Base-by-base conservation (phyloP, 805 yeast species). In the Hanseniaspora taiwanica region DNA sequence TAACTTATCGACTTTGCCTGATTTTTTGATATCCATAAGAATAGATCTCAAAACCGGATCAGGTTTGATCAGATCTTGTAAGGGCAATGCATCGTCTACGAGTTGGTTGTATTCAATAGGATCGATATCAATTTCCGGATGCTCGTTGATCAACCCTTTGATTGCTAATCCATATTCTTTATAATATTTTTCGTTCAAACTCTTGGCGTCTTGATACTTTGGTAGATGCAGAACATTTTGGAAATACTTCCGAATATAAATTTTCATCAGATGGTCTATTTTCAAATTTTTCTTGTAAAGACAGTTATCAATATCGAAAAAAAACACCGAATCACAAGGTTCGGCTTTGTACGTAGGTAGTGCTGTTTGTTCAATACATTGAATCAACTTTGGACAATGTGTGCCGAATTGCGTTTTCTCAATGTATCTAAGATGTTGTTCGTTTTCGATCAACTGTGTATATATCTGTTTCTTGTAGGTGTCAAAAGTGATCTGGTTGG, bases 291-390 rank as follows among this genome's bases (percentile, higher is more conserved):
- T 65, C 40, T 72, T 69, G 61, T 89, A 89, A 23, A 89, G 69
- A 57, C 96, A 86, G 58, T 89, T 89, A 64, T 89, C 98, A 40
- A 89, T 85, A 57, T 89, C 98, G 52, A 89, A 89, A 60, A 77
- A 85, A 61, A 91, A 83, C 13, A 68, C 63, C 19, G 52, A 60
- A 17, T 49, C 19, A 24, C 52, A 43, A 0, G 60, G 59, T 14
- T 55, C 55, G 5, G 59, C 53, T 10, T 41, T 37, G 2, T 63
- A 62, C 4, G 47, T 16, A n/a, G n/a, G 33, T 4, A 25, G n/a
- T 23, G 25, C 25, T 8, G 25, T n/a, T n/a, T n/a, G n/a, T n/a
- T n/a, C n/a, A n/a, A n/a, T n/a, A n/a, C 33, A 29, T 16, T 33
- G 23, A 10, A 33, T 20, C 14, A 19, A 19, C 19, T 33, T 33